Base-by-base conservation (phyloP, 768 basidiomycete species). In the Termitomyces sp. region DNA sequence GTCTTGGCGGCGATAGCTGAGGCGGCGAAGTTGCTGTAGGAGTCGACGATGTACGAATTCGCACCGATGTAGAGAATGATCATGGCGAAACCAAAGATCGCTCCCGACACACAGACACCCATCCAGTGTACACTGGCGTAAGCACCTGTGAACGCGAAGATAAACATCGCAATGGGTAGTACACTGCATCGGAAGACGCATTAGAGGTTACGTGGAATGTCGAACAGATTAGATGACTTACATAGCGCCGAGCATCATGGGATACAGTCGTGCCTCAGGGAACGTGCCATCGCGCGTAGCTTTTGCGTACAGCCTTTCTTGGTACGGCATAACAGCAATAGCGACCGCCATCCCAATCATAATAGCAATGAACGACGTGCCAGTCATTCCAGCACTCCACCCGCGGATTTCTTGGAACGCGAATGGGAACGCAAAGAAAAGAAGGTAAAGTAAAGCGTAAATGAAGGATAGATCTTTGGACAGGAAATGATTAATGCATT, bases 1-100 rank as follows among this genome's bases (percentile, higher is more conserved):
- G 79, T 77, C 58, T 76, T 77, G 13, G 77, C 78, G 8, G 78
- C 76, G 60, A 79, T 73, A 6, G 78, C 78, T 18, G 72, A 74
- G 0, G 79, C 78, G n/a, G 78, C 77, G 58, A 70, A 77, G 52
- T 63, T 62, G 60, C 68, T 70, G 67, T 74, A 76, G 18, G 71
- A 72, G 66, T 77, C 77, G 60, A 78, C 70, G 68, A 77, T 76
- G 66, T 77, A 78, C 1, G 74, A 76, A 63, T 77, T 74, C 18
- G 74, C 74, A 43, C 74, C 71, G 62, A 77, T 68, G 67, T 77
- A 79, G 59, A 78, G 58, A 53, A 76, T 63, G 62, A 75, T 73
- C 71, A 78, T 73, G 44, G 73, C 71, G 51, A 75, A 70, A 13
- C 77, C 76, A 55, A 77, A 75, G 40, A 76, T 54, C 35, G 66